A percentile compares a stretch with the other conserved stretches of the same genome.
These are phyloP conservation scores for Mycothermus thermophilus DNA, from an alignment of 495 filamentous ascomycete genomes.

Conservation along the genomic window DNA sequence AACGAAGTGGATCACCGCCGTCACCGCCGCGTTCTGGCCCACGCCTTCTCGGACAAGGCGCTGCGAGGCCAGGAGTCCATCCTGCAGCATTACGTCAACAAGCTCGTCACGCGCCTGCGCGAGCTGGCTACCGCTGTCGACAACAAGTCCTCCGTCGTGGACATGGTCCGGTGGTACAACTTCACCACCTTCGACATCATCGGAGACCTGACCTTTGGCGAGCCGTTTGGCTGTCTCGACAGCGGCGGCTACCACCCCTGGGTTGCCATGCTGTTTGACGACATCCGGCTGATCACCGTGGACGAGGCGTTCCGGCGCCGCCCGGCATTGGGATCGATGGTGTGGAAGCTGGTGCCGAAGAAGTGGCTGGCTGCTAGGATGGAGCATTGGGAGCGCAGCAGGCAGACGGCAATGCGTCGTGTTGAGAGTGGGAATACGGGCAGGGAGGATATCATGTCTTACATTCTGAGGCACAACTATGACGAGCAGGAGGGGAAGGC, in stretches of 20 bases:
- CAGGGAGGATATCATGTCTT: no score
- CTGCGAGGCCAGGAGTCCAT: slow-evolving; percentile 27
- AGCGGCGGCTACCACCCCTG: slow-evolving; percentile 20
- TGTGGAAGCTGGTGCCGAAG: background rate
- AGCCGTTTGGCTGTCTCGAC: slow-evolving; percentile 38
- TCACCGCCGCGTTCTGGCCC: slow-evolving; percentile 28
- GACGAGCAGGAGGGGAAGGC: no score
- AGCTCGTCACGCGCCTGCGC: slow-evolving; percentile 11
- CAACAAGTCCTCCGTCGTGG: no score
- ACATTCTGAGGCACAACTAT: no score
- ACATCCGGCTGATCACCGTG: background rate
- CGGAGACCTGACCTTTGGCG: slow-evolving; percentile 41
- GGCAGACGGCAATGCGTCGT: background rate
- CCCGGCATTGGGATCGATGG: background rate
- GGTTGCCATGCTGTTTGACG: slow-evolving; percentile 17
- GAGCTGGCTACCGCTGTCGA: slow-evolving; percentile 3
- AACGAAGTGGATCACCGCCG: slow-evolving; percentile 23
- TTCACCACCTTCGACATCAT: slow-evolving; percentile 45
- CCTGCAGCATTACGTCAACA: slow-evolving; percentile 23
- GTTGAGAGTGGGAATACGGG: background rate
- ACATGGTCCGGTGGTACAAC: slow-evolving; percentile 37
- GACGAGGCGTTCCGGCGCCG: background rate
- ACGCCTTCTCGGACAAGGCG: slow-evolving; percentile 35
- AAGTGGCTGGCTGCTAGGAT: no score
- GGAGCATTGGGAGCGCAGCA: background rate